Evolutionary conservation across 345 rosid species (phyloP).

Genomic region (Draba incana): DNA sequence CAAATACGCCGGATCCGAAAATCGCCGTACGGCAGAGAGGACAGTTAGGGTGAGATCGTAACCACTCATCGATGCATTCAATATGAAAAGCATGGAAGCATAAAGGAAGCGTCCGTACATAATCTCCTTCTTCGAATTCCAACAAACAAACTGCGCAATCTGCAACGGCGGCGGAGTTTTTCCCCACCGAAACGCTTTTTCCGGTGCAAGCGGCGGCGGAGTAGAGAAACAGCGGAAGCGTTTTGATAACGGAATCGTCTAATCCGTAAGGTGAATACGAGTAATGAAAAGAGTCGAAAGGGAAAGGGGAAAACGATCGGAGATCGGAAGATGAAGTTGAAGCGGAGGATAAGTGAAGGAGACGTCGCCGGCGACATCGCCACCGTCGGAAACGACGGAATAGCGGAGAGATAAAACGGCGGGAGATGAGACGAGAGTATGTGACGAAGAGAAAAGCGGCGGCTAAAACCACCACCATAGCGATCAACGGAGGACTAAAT

Average conservation of each 20-base stretch:
- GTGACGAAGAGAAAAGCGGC: slow-evolving; percentile 75
- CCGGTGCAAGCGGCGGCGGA: slow-evolving; percentile 46
- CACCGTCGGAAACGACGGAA: slow-evolving; percentile 54
- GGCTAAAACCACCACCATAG: slow-evolving; percentile 84
- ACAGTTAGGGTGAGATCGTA: slow-evolving; percentile 88
- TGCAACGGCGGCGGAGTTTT: slow-evolving; percentile 29
- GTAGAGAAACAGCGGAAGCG: slow-evolving; percentile 73
- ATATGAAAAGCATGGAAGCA: slow-evolving; percentile 91
- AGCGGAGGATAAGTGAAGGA: slow-evolving; percentile 47
- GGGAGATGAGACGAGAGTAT: slow-evolving; percentile 82
- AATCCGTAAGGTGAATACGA: slow-evolving; percentile 78
- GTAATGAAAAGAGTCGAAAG: slow-evolving; percentile 55
- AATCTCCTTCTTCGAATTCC: slow-evolving; percentile 84
- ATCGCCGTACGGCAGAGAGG: slow-evolving; percentile 89
- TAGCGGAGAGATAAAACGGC: slow-evolving; percentile 53
- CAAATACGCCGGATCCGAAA: slow-evolving; percentile 47
- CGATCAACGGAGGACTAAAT: slow-evolving; percentile 92
- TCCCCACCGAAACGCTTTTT: slow-evolving; percentile 31
- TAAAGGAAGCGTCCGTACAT: slow-evolving; percentile 77
- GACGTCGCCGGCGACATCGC: slow-evolving; percentile 53
- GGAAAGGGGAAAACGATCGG: slow-evolving; percentile 54
- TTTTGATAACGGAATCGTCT: slow-evolving; percentile 84
- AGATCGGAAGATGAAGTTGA: slow-evolving; percentile 52
- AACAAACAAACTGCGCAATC: slow-evolving; percentile 91
- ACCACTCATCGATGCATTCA: slow-evolving; percentile 92